Conservation (phyloP, 2,329 filamentous ascomycete genomes). For the Stylonectria norvegica region DNA sequence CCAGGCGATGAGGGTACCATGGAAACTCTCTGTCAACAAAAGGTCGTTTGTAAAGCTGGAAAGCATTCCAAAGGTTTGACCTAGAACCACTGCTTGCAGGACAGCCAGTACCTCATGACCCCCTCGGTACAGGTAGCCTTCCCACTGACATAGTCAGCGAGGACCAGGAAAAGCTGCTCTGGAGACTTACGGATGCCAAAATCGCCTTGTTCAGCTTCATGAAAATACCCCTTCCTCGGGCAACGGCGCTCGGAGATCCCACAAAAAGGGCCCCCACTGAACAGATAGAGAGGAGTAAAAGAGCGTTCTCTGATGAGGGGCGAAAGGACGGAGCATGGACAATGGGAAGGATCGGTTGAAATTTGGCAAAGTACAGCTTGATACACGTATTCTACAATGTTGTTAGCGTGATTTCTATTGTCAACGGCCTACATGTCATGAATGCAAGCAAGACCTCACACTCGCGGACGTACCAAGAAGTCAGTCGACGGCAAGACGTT, state of each 20-base stretch:
- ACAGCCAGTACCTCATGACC: slow-evolving; percentile 6
- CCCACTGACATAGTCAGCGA: not conserved
- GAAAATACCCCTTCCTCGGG: slow-evolving; percentile 18
- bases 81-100: slow-evolving; percentile 7
- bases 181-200: slow-evolving; percentile 11
- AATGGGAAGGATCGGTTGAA: slow-evolving; percentile 19
- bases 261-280: slow-evolving; percentile 36
- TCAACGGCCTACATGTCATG: not conserved
- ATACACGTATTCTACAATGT: slow-evolving; percentile 18
- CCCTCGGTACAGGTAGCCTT: slow-evolving; percentile 2
- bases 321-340: slow-evolving; percentile 16
- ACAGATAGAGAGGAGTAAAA: slow-evolving; percentile 35
- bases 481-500: slow-evolving; percentile 13
- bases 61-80: slow-evolving; percentile 15
- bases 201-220: slow-evolving; percentile 13
- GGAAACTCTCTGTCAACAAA: slow-evolving; percentile 10
- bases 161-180: not conserved
- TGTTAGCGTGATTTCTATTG: slow-evolving; percentile 1
- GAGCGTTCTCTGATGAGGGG: slow-evolving; percentile 26
- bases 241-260: slow-evolving; percentile 28
- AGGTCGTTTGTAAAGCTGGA: slow-evolving; percentile 10
- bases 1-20: slow-evolving; percentile 15
- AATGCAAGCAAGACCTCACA: no score
- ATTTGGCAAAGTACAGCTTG: slow-evolving; percentile 19
- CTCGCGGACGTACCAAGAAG: slow-evolving; percentile 16